These are phyloP conservation scores for Sugiyamaella pinicola DNA, from an alignment of 1,139 yeast genomes.

Conservation along the genomic window DNA sequence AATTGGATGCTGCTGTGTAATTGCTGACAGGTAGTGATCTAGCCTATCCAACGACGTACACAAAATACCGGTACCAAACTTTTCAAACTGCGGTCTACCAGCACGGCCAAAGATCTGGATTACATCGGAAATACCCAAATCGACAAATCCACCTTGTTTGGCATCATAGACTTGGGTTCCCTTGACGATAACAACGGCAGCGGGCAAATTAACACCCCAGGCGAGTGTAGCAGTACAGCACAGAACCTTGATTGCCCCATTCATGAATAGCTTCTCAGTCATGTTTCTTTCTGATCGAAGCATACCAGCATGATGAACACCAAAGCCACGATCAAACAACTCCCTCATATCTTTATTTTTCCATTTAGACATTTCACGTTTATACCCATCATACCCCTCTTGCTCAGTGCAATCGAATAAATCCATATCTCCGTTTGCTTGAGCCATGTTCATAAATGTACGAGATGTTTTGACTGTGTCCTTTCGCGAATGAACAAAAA, in stretches of 20 bases:
- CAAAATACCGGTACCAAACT: constrained; percentile 87
- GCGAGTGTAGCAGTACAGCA: constrained; percentile 98
- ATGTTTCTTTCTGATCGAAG: constrained; percentile 85
- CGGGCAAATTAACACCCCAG: constrained; percentile 99
- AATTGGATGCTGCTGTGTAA: constrained; percentile 95
- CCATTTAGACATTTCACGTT: constrained; percentile 71
- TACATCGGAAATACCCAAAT: constrained; percentile 93
- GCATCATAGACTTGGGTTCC: constrained; percentile 97
- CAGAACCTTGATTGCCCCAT: constrained; percentile 84
- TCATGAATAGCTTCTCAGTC: constrained; percentile 82
- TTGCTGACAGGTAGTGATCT: constrained; percentile 81
- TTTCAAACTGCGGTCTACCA: constrained; percentile 96
- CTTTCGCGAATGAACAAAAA: constrained; percentile 92
- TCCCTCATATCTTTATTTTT: constrained; percentile 81
- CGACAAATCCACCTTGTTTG: constrained; percentile 91
- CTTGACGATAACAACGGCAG: constrained; percentile 93
- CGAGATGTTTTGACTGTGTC: constrained; percentile 87
- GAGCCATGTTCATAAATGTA: constrained; percentile 70
- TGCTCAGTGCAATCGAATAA: constrained; percentile 64
- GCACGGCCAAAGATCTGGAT: constrained; percentile 99
- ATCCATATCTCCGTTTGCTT: constrained; percentile 53
- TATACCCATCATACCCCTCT: constrained; percentile 49
- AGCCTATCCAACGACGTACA: constrained; percentile 80
- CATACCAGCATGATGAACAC: constrained; percentile 98
- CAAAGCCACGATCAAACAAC: constrained; percentile 79